Conservation (phyloP, 768 basidiomycete species). For the Amanita subjunquillea region DNA sequence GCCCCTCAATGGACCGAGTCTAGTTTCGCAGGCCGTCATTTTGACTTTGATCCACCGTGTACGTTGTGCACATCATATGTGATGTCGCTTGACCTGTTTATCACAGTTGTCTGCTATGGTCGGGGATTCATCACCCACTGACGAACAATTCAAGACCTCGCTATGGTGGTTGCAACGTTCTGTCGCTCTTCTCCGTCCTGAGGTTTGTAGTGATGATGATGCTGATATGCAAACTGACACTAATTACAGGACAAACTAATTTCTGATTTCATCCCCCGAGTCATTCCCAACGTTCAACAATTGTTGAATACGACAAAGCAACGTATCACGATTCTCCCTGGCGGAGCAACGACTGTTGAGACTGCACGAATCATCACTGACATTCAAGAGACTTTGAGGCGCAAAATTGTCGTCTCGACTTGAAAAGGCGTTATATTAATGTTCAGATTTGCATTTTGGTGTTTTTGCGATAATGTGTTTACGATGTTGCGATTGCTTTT, state of each 20-base stretch:
- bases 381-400: constrained; percentile 61
- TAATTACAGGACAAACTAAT: constrained; percentile 62
- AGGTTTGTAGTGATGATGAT: constrained; percentile 29
- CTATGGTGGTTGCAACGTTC: constrained; percentile 85
- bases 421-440: constrained; percentile 6
- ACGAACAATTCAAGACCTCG: constrained; percentile 73
- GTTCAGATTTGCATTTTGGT: constrained; percentile 6
- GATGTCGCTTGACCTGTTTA: background rate
- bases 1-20: constrained; percentile 58
- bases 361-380: constrained; percentile 63
- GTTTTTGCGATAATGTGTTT: background rate
- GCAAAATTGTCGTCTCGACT: constrained; percentile 23
- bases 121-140: constrained; percentile 65
- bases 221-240: constrained; percentile 4
- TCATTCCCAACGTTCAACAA: constrained; percentile 69
- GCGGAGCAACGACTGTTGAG: constrained; percentile 56
- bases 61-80: constrained; percentile 18
- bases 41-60: constrained; percentile 78
- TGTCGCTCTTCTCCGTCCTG: constrained; percentile 59
- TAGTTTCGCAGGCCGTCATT: constrained; percentile 77
- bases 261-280: constrained; percentile 71
- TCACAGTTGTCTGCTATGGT: constrained; percentile 61
- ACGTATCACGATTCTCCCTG: constrained; percentile 68
- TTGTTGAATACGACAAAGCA: constrained; percentile 74
- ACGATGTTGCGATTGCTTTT: background rate